phyloP scores from a whole-genome alignment of 1,139 yeast species.

The Kodamaea arcana region DNA sequence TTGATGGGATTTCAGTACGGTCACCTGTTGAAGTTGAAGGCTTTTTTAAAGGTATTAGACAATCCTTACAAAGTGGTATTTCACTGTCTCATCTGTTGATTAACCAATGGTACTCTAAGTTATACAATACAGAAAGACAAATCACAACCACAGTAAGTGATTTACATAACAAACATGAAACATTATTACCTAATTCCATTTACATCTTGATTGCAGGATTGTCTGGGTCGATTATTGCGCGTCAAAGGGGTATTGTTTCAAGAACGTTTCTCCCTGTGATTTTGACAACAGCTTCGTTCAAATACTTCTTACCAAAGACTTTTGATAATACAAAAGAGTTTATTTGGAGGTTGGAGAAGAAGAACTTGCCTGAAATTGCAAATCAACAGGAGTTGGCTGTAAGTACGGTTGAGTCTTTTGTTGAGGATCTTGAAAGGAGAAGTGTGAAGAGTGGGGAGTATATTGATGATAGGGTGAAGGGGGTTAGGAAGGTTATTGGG shows the following conservation, averaged over 20 bases:
- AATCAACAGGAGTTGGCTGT: constrained; percentile 54
- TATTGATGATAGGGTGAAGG: constrained; percentile 36
- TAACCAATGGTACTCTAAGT: constrained; percentile 41
- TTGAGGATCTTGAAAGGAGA: constrained; percentile 37
- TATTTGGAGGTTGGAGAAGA: constrained; percentile 63
- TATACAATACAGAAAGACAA: constrained; percentile 59
- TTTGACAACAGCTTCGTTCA: constrained; percentile 68
- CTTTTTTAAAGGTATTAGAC: constrained; percentile 46
- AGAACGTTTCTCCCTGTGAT: constrained; percentile 60
- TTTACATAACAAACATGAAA: constrained; percentile 70
- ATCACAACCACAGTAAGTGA: constrained; percentile 65
- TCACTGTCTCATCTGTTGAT: constrained; percentile 18
- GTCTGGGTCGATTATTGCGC: constrained; percentile 76
- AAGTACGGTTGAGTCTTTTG: constrained; percentile 43
- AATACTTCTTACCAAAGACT: constrained; percentile 74
- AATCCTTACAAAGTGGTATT: constrained; percentile 16
- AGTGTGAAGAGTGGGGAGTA: constrained; percentile 36
- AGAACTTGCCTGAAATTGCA: constrained; percentile 63
- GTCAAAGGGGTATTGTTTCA: constrained; percentile 60
- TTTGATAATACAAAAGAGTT: constrained; percentile 60
- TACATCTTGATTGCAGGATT: constrained; percentile 73
- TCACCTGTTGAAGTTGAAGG: constrained; percentile 48
- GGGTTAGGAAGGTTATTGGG: constrained; percentile 48
- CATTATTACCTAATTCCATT: constrained; percentile 68
- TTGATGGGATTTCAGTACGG: constrained; percentile 58